Base-by-base conservation (phyloP, 768 basidiomycete species). In the Mycena belliarum region DNA sequence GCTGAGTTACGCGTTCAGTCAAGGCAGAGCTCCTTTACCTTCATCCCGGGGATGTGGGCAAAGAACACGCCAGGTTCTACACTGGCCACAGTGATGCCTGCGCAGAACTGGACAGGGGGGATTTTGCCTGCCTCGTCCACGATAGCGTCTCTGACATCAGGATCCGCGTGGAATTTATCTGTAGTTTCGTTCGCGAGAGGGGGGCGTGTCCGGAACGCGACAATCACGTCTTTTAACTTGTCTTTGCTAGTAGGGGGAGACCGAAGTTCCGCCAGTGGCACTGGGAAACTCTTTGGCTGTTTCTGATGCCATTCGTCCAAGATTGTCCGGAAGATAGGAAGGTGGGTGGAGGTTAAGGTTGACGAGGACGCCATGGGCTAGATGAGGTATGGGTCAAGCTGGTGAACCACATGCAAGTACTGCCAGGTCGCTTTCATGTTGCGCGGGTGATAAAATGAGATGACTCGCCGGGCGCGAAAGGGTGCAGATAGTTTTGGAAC, bases 131-230 rank as follows among this genome's bases (percentile, higher is more conserved):
- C 53, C 20, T 54, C 53, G 18, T 59, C 56, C 26, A 46, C 61
- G n/a, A 57, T 53, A n/a, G 52, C 53, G 38, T 62, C 33, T 14
- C 4, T 35, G 12, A 15, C 33, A 14, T 35, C 33, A 8, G 33
- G 9, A 35, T 35, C 4, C 10, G 49, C 61, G 18, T 51, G 49
- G 45, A 69, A 67, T 47, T 70, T 68, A 33, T 68, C 62, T 18
- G 58, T 63, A 12, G 71, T 66, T 59, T 71, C 71, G 46, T 70
- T 58, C 12, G 57, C 62, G 20, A 73, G 66, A 12, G 71, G 66
- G 1, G 73, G 73, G 51, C 73, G 72, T 56, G 73, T 74, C 45
- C 73, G 55, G 51, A 74, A 73, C 53, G 73, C 73, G 61, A 74
- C 71, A 35, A 73, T 58, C 37, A 73, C 68, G 61, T 73, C 71